Evolutionary conservation across 129 eudicot species (phyloP), one percentile per base, ranked within the genome.

Genomic region (Flaveria brownii): DNA sequence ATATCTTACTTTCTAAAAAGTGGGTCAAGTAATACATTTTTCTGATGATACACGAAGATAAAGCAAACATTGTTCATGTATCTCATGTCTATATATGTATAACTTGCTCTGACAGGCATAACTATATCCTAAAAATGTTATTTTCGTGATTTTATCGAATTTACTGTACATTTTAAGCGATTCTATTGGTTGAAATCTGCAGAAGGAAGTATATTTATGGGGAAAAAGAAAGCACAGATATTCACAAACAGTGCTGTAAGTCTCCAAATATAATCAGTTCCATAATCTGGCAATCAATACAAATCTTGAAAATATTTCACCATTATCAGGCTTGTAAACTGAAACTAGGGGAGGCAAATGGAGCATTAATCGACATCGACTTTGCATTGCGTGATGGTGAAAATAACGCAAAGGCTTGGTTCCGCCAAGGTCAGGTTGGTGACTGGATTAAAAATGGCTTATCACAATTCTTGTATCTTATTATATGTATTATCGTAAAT

Each of bases 361-460:
- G 98, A 41, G 98, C 97, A 57, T 83, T 94, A 49, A 54, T 84
- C 47, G 98, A 94, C 82, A 84, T 87, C 41, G 98, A 91, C 14
- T 89, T 89, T 87, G 98, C 98, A 26, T 74, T 94, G 84, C 96
- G 97, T 57, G 96, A 94, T 71, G 89, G 90, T 54, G 88, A 81
- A 51, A 84, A 94, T 72, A 91, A 91, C 60, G 98, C 87, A 9
- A 94, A 94, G 82, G 97, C 97, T 77, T 86, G 90, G 86, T 94
- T 85, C 80, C 98, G 98, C 73, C 96, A 83, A 85, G 98, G 98
- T 54, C 98, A 91, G 97, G 98, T 94, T 78, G 83, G 92, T 84
- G 56, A 51, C 65, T 28, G 28, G 50, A 66, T 41, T 66, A 42
- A 25, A 30, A 54, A 33, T 4, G 23, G 64, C 9, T 59, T 57